These are phyloP conservation scores for Suhomyces sp. DNA, from an alignment of 805 yeast genomes.

Conservation along the genomic window DNA sequence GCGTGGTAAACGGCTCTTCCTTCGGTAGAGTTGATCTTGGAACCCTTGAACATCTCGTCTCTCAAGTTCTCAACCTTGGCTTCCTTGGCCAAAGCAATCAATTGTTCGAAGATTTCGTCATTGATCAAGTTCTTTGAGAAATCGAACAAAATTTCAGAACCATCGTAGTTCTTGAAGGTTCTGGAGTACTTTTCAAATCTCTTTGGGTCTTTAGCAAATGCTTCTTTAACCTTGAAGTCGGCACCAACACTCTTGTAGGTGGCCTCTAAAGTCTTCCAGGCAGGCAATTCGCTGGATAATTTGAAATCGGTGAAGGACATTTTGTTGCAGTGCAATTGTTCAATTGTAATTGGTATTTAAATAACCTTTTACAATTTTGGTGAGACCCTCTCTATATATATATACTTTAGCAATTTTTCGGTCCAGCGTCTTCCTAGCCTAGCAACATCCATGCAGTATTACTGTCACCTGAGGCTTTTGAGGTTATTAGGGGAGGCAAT, in stretches of 20 bases:
- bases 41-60: constrained; percentile 90
- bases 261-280: constrained; percentile 78
- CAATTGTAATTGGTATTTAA: constrained; percentile 3
- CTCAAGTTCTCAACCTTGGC: constrained; percentile 84
- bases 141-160: constrained; percentile 87
- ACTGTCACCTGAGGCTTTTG: too few relatives aligned
- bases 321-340: too few relatives aligned
- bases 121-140: constrained; percentile 92
- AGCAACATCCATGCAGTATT: too few relatives aligned
- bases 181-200: constrained; percentile 77
- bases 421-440: constrained; percentile 5
- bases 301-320: constrained; percentile 39
- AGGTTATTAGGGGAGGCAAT: too few relatives aligned
- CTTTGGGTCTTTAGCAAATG: constrained; percentile 69
- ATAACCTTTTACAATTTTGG: neutral
- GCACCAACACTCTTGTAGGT: constrained; percentile 72
- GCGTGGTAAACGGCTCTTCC: constrained; percentile 96
- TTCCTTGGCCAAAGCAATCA: constrained; percentile 82
- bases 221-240: constrained; percentile 69
- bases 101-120: constrained; percentile 69
- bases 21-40: constrained; percentile 93
- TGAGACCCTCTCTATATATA: neutral
- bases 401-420: neutral
- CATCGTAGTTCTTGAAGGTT: constrained; percentile 81
- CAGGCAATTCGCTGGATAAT: constrained; percentile 69